These are phyloP conservation scores for Lentinus tigrinus DNA, from an alignment of 768 basidiomycete species.

Conservation along the genomic window DNA sequence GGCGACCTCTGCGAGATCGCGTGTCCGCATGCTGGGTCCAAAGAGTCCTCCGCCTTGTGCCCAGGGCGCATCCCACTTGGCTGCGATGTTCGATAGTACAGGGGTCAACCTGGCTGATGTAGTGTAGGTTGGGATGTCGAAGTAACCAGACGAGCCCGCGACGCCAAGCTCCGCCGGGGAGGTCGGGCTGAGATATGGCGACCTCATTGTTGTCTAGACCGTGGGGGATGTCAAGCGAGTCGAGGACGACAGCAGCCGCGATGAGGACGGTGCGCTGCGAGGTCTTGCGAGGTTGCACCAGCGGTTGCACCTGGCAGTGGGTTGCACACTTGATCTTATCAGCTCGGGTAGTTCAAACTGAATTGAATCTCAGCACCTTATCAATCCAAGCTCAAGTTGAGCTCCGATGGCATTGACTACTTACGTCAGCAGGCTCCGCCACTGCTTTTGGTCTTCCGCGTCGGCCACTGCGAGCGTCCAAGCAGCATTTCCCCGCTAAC, in stretches of 20 bases:
- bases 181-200: constrained; percentile 4
- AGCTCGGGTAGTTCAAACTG: too few species aligned
- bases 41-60: not conserved
- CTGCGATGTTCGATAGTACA: not conserved
- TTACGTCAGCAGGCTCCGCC: not conserved
- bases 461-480: not conserved
- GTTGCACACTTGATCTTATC: too few species aligned
- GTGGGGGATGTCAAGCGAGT: not conserved
- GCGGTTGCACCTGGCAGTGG: too few species aligned
- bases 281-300: too few species aligned
- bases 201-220: not conserved
- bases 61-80: not conserved
- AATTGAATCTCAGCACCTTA: not conserved
- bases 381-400: not conserved
- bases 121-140: constrained; percentile 9
- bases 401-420: not conserved
- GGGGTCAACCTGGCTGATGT: not conserved
- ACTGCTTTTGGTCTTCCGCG: not conserved
- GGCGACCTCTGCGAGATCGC: not conserved
- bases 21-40: constrained; percentile 2
- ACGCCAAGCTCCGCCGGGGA: constrained; percentile 12
- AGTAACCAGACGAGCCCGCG: constrained; percentile 1
- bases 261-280: not conserved
- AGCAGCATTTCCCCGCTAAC: not conserved
- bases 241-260: not conserved